phyloP scores from a whole-genome alignment of 805 yeast species.

The Ogataea saltuana region DNA sequence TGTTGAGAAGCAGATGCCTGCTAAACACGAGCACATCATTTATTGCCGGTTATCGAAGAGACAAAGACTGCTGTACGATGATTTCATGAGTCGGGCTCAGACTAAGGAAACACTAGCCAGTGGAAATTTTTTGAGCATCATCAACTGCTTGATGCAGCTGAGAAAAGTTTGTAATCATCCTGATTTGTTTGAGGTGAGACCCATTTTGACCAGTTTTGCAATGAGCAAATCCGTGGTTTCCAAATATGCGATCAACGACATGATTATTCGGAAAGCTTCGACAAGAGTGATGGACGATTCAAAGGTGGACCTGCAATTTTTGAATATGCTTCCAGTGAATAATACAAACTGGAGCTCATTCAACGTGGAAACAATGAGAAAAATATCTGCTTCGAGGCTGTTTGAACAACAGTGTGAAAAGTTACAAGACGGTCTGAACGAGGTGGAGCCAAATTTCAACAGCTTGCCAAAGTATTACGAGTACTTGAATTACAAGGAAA shows the following conservation, averaged over 20 bases:
- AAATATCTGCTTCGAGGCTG: conserved; percentile 48
- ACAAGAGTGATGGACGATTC: conserved; percentile 5
- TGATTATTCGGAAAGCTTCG: conserved; percentile 35
- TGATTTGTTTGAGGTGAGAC: conserved; percentile 93
- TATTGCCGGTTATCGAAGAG: conserved; percentile 91
- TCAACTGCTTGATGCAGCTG: conserved; percentile 96
- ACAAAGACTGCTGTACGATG: conserved; percentile 90
- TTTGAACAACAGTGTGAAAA: conserved; percentile 46
- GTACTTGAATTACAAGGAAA: conserved; percentile 52
- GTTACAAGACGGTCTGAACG: conserved; percentile 41
- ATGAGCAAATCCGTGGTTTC: conserved; percentile 63
- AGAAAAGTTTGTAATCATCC: conserved; percentile 97
- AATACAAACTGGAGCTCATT: conserved; percentile 47
- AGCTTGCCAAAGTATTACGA: conserved; percentile 61
- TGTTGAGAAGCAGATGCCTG: conserved; percentile 99
- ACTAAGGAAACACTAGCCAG: conserved; percentile 91
- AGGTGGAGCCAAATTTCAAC: conserved; percentile 34
- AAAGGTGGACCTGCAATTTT: conserved; percentile 49
- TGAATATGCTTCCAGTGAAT: conserved; percentile 60
- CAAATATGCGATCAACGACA: conserved; percentile 44
- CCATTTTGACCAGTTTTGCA: conserved; percentile 87
- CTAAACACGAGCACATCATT: conserved; percentile 91
- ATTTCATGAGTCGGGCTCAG: conserved; percentile 95
- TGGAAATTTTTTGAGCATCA: conserved; percentile 92
- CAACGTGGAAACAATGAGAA: conserved; percentile 44